Evolutionary conservation across 2,329 filamentous ascomycete genomes (phyloP).

Genomic region (Penicillium hesseltinei): DNA sequence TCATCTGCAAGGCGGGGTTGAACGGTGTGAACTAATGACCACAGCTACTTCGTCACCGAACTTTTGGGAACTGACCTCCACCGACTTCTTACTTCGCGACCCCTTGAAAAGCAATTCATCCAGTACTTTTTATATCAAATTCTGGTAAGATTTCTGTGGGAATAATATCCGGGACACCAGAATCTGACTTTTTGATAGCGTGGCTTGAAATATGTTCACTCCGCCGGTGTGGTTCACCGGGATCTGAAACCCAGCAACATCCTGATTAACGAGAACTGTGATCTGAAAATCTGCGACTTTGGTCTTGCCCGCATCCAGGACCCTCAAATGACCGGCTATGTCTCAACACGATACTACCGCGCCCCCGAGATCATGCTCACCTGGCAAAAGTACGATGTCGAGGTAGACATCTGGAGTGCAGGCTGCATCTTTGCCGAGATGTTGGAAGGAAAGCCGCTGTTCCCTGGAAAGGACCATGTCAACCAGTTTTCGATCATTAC

Average conservation of each 20-base stretch:
- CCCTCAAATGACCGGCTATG: constrained; percentile 98
- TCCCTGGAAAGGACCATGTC: constrained; percentile 98
- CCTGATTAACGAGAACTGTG: constrained; percentile 98
- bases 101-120: constrained; percentile 98
- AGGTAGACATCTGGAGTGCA: constrained; percentile 99
- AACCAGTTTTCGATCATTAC: constrained; percentile 99
- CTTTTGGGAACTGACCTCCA: constrained; percentile 95
- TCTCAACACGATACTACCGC: constrained; percentile 97
- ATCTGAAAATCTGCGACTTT: constrained; percentile 99
- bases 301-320: constrained; percentile 96
- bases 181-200: constrained; percentile 57
- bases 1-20: not conserved
- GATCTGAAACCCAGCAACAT: constrained; percentile 99
- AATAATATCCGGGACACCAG: not conserved
- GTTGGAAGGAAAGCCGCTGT: constrained; percentile 96
- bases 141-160: constrained; percentile 61
- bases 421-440: constrained; percentile 99
- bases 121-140: constrained; percentile 99
- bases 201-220: constrained; percentile 98
- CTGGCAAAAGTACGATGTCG: constrained; percentile 99
- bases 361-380: constrained; percentile 99
- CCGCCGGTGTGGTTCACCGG: constrained; percentile 93
- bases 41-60: constrained; percentile 95
- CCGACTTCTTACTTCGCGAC: constrained; percentile 87
- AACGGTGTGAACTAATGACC: constrained; percentile 12